Evolutionary conservation across 495 filamentous ascomycete species (phyloP), one percentile per base, ranked within the genome.

Genomic region (Beverwykella pulmonaria): DNA sequence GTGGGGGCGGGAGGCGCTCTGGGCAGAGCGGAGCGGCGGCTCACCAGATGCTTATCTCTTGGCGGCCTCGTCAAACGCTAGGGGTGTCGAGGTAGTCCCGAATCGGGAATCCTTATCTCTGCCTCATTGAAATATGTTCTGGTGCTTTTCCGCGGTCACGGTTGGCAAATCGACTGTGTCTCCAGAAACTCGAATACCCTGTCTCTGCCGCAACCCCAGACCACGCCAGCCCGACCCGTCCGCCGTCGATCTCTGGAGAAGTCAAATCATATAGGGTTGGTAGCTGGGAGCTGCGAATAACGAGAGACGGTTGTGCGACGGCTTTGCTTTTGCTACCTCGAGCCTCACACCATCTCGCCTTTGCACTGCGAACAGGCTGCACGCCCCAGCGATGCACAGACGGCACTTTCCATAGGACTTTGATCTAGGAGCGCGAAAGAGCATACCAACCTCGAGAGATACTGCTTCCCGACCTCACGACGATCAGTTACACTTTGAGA

Each of bases 131-230:
- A 58, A 63, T 59, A 25, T 58, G 61, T 49, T 56, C 26, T 20
- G 52, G 14, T 53, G 59, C 53, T 46, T 63, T 56, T 68, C 65
- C 65, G 65, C 65, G 65, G 65, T 68, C 39, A 26, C 14, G 26
- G 36, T 68, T 68, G 59, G n/a, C 59, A 67, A 63, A 68, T 68
- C n/a, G n/a, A 39, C 26, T 56, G 53, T 68, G 65, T 68, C 65
- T 41, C 53, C 29, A 15, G 41, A 47, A 63, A 52, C 34, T 56
- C 20, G 39, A 20, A 39, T 49, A 32, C 22, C 46, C 25, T 14
- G 29, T 15, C 29, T 2, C 9, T 47, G n/a, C 30, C 23, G 48
- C 22, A 23, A 17, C 52, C n/a, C 53, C 63, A 23, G 63, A 60
- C 59, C 17, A 10, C 27, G 44, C 47, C 56, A 54, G 17, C 36